phyloP scores from a whole-genome alignment of 2,329 filamentous ascomycete genomes.

The Dothideomycetes sp. region DNA sequence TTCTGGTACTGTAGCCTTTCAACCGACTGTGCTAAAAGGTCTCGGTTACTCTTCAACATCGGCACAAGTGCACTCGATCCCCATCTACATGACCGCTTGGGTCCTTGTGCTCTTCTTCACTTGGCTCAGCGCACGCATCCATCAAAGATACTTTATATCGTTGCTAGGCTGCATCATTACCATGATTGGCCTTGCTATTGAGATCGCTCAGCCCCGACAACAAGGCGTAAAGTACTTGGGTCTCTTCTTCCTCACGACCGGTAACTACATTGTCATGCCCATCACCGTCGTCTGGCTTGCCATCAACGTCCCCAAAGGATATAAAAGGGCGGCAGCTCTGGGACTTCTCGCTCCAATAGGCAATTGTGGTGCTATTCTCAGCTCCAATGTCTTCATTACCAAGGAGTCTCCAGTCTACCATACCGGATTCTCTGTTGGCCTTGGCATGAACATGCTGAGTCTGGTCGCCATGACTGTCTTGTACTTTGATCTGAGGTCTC shows the following conservation, averaged over 20 bases:
- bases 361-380: conserved; percentile 7
- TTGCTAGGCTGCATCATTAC: conserved; percentile 23
- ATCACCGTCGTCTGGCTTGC: conserved; percentile 26
- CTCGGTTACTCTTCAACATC: conserved; percentile 21
- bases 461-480: conserved; percentile 12
- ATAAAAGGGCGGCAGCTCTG: conserved; percentile 23
- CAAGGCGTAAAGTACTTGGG: conserved; percentile 11
- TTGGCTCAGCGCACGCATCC: conserved; percentile 16
- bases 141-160: conserved; percentile 24
- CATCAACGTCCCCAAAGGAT: conserved; percentile 30
- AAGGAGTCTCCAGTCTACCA: conserved; percentile 1
- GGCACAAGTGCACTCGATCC: conserved; percentile 26
- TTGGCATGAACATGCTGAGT: conserved; percentile 12
- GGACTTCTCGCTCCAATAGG: conserved; percentile 10
- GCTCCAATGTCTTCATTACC: conserved; percentile 9
- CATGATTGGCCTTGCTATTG: conserved; percentile 23
- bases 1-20: conserved; percentile 24
- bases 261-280: conserved; percentile 18
- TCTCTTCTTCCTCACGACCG: conserved; percentile 16
- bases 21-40: conserved; percentile 24
- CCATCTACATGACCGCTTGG: conserved; percentile 21
- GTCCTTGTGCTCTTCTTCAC: conserved; percentile 17
- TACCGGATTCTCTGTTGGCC: conserved; percentile 12
- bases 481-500: conserved; percentile 10
- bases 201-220: conserved; percentile 14